Percentiles rank a stretch among this genome's conserved stretches.
Conservation (phyloP, 1,139 yeast genomes). For the Hansenula sp. region DNA sequence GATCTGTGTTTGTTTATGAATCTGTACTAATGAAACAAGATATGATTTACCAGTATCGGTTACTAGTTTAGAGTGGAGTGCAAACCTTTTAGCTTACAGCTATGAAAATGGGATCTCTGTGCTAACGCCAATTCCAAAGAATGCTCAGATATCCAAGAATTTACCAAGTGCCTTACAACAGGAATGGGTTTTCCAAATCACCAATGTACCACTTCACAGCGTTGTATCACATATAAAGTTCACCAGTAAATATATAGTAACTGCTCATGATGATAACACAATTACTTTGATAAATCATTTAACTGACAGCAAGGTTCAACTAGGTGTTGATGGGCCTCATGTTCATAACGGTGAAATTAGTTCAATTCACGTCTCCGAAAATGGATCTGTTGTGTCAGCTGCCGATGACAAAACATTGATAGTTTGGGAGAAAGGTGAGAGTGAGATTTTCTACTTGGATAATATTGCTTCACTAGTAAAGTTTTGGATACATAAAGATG, state of each 20-base stretch:
- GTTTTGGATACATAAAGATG: conserved; percentile 29
- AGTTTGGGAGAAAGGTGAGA: conserved; percentile 26
- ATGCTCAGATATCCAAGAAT: conserved; percentile 17
- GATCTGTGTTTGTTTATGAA: background rate
- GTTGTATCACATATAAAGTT: conserved; percentile 14
- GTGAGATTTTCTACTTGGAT: conserved; percentile 13
- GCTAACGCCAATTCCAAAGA: conserved; percentile 19
- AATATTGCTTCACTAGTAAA: conserved; percentile 26
- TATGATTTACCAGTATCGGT: conserved; percentile 18
- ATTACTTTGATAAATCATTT: conserved; percentile 18
- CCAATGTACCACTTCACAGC: conserved; percentile 7
- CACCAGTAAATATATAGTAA: conserved; percentile 17
- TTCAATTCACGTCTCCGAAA: conserved; percentile 27
- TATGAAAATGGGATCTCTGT: conserved; percentile 18
- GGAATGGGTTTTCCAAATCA: conserved; percentile 20
- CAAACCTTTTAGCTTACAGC: conserved; percentile 15
- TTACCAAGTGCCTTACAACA: conserved; percentile 19
- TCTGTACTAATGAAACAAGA: conserved; percentile 4
- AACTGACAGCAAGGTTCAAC: conserved; percentile 9
- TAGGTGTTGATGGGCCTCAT: conserved; percentile 15
- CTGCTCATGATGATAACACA: conserved; percentile 16
- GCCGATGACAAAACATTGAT: conserved; percentile 29
- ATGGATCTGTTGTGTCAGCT: conserved; percentile 27
- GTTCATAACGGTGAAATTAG: conserved; percentile 26
- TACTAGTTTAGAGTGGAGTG: conserved; percentile 20